Conservation (phyloP, 1,284 basidiomycete species). For the Volvariella volvacea region DNA sequence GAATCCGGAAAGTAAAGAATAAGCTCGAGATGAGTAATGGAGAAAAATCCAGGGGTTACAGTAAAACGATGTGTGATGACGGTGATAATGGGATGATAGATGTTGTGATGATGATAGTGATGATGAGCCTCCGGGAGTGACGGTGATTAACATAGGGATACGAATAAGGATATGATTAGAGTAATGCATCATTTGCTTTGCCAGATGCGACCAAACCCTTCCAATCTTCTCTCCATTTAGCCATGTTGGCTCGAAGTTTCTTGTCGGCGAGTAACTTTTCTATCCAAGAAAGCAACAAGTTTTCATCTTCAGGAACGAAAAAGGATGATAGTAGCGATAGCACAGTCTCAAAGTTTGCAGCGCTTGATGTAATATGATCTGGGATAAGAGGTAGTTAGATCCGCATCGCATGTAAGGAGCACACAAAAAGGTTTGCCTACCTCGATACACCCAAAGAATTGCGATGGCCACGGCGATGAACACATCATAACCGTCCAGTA, state of each 20-base stretch:
- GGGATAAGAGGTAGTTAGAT: slow-evolving; percentile 6
- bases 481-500: slow-evolving; percentile 87
- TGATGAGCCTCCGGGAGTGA: not conserved
- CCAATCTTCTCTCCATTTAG: slow-evolving; percentile 71
- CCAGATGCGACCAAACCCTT: slow-evolving; percentile 57
- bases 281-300: slow-evolving; percentile 77
- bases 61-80: not conserved
- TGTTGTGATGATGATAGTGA: slow-evolving; percentile 1
- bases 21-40: not conserved
- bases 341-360: slow-evolving; percentile 89
- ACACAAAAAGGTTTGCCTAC: slow-evolving; percentile 31
- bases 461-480: slow-evolving; percentile 82
- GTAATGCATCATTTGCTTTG: slow-evolving; percentile 54
- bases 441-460: slow-evolving; percentile 85
- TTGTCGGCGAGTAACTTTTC: slow-evolving; percentile 64
- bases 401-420: slow-evolving; percentile 1
- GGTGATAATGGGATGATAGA: not conserved
- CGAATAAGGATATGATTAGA: slow-evolving; percentile 31
- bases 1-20: not conserved
- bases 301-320: slow-evolving; percentile 87
- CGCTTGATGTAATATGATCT: slow-evolving; percentile 72
- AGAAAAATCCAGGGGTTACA: not conserved
- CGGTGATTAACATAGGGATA: slow-evolving; percentile 5
- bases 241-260: slow-evolving; percentile 66
- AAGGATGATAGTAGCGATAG: slow-evolving; percentile 85